phyloP scores from a whole-genome alignment of 2,329 filamentous ascomycete genomes.

The Metarhizium album region DNA sequence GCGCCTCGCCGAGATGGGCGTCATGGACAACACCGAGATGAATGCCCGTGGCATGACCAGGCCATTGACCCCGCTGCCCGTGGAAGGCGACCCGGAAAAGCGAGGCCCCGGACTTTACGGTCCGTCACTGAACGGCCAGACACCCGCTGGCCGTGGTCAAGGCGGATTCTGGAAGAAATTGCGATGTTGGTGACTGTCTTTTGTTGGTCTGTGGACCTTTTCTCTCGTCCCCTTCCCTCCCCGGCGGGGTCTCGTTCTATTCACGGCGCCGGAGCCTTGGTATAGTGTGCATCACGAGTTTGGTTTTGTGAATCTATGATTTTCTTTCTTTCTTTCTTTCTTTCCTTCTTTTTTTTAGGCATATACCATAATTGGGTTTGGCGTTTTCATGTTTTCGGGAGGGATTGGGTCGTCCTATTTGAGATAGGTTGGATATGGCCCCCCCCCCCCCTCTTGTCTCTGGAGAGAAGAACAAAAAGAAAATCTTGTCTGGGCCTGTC shows the following conservation, averaged over 20 bases:
- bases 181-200: slow-evolving; percentile 38
- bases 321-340: slow-evolving; percentile 5
- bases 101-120: slow-evolving; percentile 34
- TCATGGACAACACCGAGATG: slow-evolving; percentile 29
- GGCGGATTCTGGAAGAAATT: slow-evolving; percentile 45
- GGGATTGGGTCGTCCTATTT: no score
- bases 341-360: background rate
- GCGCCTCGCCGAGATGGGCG: slow-evolving; percentile 36
- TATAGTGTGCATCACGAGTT: background rate
- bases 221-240: background rate
- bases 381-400: background rate
- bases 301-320: background rate
- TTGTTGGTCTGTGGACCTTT: background rate
- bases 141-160: slow-evolving; percentile 29
- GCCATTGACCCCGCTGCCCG: slow-evolving; percentile 43
- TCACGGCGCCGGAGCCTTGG: no score
- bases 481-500: background rate
- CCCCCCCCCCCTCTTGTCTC: background rate
- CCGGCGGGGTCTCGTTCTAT: no score
- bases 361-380: slow-evolving; percentile 10
- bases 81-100: slow-evolving; percentile 30
- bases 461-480: no score
- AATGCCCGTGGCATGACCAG: slow-evolving; percentile 46
- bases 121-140: slow-evolving; percentile 31
- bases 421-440: background rate